A percentile compares a stretch with the other conserved stretches of the same genome.
phyloP scores from a whole-genome alignment of 2,329 filamentous ascomycete species.

The Trichoderma gracile region DNA sequence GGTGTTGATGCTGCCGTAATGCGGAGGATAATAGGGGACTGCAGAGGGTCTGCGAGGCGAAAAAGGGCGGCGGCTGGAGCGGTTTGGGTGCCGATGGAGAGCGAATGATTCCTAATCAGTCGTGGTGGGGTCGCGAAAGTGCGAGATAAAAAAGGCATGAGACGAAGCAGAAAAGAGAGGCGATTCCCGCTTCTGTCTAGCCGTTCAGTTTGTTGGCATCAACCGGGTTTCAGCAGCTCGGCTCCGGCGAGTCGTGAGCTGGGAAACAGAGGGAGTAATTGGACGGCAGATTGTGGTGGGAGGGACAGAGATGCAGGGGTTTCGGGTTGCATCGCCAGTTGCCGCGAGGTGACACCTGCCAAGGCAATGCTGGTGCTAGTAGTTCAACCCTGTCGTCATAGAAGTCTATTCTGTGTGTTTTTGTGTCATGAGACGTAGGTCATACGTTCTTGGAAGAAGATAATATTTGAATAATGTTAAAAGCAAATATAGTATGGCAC shows the following conservation, averaged over 20 bases:
- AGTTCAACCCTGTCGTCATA: too few species aligned
- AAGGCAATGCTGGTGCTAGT: too few species aligned
- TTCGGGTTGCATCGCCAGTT: too few species aligned
- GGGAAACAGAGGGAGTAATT: background rate
- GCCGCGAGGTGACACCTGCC: background rate
- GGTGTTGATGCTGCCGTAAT: too few species aligned
- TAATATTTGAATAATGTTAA: too few species aligned
- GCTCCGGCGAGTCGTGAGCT: background rate
- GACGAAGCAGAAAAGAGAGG: background rate
- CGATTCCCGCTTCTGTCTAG: background rate
- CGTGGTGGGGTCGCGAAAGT: background rate
- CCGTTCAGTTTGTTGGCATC: background rate
- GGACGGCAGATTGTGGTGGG: background rate
- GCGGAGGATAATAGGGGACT: too few species aligned
- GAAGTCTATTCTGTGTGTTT: too few species aligned
- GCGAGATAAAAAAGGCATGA: background rate
- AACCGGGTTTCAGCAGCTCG: background rate
- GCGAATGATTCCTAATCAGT: constrained; percentile 11
- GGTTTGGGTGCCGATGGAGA: background rate
- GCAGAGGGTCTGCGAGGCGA: too few species aligned
- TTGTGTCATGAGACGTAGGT: too few species aligned
- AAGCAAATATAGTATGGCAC: too few species aligned
- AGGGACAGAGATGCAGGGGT: background rate
- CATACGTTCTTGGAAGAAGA: too few species aligned
- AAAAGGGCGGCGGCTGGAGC: background rate